Percentiles rank a stretch among this genome's conserved stretches.
Evolutionary conservation across 2,329 filamentous ascomycete genomes (phyloP).

Genomic region (Arthroderma sp.): DNA sequence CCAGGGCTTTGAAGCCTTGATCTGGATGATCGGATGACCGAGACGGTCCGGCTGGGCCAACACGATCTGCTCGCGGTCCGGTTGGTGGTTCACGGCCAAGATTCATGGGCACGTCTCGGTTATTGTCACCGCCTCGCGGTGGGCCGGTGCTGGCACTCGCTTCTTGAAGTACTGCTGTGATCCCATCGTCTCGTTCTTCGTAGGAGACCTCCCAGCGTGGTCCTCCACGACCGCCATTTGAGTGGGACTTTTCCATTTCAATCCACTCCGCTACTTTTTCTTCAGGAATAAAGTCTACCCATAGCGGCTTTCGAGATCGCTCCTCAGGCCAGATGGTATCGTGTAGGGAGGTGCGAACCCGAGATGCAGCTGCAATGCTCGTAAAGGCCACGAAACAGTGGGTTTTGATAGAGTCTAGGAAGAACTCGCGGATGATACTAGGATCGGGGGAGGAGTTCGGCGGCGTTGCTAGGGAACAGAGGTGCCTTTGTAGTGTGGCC

Average conservation of each 20-base stretch:
- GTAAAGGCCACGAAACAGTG: constrained; percentile 72
- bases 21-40: constrained; percentile 11
- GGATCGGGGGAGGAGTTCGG: constrained; percentile 38
- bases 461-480: constrained; percentile 54
- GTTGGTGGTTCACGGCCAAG: constrained; percentile 16
- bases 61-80: constrained; percentile 17
- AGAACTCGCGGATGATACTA: constrained; percentile 53
- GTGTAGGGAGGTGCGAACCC: constrained; percentile 65
- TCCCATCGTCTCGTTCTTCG: constrained; percentile 42
- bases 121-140: constrained; percentile 1
- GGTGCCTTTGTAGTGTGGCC: constrained; percentile 51
- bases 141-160: constrained; percentile 8
- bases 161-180: constrained; percentile 46
- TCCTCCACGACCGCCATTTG: constrained; percentile 25
- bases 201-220: constrained; percentile 65
- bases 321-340: constrained; percentile 76
- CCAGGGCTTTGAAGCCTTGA: constrained; percentile 42
- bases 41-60: constrained; percentile 1
- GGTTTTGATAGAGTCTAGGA: constrained; percentile 72
- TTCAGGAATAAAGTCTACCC: constrained; percentile 79
- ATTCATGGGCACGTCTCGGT: constrained; percentile 12
- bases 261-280: constrained; percentile 64
- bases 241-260: constrained; percentile 46
- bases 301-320: constrained; percentile 66
- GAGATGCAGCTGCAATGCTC: constrained; percentile 55